A percentile compares a stretch with the other conserved stretches of the same genome.
Conservation (phyloP, 2,329 filamentous ascomycete genomes). For the Talaromyces sp. region DNA sequence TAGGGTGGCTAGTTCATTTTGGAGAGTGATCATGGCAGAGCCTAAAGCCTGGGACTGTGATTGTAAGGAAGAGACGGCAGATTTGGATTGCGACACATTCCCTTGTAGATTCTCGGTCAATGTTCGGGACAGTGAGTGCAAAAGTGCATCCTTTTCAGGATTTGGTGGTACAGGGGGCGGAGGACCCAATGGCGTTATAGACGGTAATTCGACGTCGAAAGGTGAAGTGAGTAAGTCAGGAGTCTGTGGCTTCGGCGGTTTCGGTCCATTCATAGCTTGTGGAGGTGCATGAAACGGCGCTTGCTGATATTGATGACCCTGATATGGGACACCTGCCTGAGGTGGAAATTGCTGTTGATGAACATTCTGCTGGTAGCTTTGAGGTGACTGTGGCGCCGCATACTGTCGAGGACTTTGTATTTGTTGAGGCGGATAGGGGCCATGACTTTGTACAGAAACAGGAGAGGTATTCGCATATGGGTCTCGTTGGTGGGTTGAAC, state of each 20-base stretch:
- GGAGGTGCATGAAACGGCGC: neutral
- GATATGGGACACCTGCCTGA: neutral
- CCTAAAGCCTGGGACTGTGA: conserved; percentile 77
- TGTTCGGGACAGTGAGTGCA: conserved; percentile 69
- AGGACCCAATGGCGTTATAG: conserved; percentile 42
- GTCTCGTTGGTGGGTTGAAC: neutral
- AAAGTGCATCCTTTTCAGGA: conserved; percentile 85
- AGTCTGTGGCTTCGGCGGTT: conserved; percentile 30
- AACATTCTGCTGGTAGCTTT: conserved; percentile 9
- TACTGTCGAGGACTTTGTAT: conserved; percentile 3
- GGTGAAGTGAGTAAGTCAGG: conserved; percentile 61
- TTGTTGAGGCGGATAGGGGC: conserved; percentile 13
- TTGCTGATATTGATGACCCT: conserved; percentile 11
- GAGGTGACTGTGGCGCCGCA: conserved; percentile 7
- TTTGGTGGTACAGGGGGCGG: conserved; percentile 91
- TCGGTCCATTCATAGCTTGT: conserved; percentile 14
- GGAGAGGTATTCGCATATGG: neutral
- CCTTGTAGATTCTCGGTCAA: conserved; percentile 66
- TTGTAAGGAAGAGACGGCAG: conserved; percentile 69
- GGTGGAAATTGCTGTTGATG: conserved; percentile 24
- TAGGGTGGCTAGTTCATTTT: conserved; percentile 69
- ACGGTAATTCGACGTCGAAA: conserved; percentile 57
- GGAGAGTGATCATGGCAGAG: conserved; percentile 63
- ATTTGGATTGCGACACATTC: conserved; percentile 66
- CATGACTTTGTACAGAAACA: neutral